These are phyloP conservation scores for Allium fistulosum DNA, from an alignment of 106 monocot species.

Conservation along the genomic window DNA sequence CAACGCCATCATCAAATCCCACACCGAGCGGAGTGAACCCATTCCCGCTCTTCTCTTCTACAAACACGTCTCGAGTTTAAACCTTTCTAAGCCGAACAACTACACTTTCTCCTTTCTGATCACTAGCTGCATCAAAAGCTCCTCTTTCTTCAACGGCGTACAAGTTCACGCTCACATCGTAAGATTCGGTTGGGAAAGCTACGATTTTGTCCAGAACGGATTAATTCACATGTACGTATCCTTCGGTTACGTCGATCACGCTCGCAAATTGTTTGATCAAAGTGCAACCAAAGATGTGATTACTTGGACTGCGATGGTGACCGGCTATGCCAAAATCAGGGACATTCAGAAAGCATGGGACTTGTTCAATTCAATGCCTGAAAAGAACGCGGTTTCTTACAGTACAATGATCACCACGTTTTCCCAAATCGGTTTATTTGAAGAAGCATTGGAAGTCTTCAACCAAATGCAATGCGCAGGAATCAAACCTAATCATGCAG, in stretches of 20 bases:
- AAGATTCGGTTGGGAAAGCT: slow-evolving; percentile 28
- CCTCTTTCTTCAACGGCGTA: slow-evolving; percentile 11
- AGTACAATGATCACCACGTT: slow-evolving; percentile 50
- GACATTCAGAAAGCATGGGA: slow-evolving; percentile 16
- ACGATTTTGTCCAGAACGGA: slow-evolving; percentile 43
- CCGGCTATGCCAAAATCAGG: slow-evolving; percentile 30
- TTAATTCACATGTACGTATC: slow-evolving; percentile 36
- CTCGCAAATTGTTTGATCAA: slow-evolving; percentile 32
- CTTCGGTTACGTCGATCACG: slow-evolving; percentile 12
- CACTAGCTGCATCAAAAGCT: slow-evolving; percentile 21
- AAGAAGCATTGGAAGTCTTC: slow-evolving; percentile 36
- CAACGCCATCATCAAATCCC: slow-evolving; percentile 33
- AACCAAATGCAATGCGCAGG: slow-evolving; percentile 40
- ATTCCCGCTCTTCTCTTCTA: slow-evolving; percentile 16
- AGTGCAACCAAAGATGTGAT: slow-evolving; percentile 25
- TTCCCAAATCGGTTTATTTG: slow-evolving; percentile 26
- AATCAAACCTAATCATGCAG: slow-evolving; percentile 42
- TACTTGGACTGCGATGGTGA: slow-evolving; percentile 51
- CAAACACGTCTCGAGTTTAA: slow-evolving; percentile 12
- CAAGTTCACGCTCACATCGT: slow-evolving; percentile 21
- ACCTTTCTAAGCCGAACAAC: slow-evolving; percentile 26
- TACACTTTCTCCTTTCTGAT: slow-evolving; percentile 62
- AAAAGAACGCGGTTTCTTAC: slow-evolving; percentile 44
- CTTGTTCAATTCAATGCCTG: slow-evolving; percentile 43
- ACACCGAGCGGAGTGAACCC: slow-evolving; percentile 20